Evolutionary conservation across 148 eudicot species (phyloP).

Genomic region (Polygonum aviculare): DNA sequence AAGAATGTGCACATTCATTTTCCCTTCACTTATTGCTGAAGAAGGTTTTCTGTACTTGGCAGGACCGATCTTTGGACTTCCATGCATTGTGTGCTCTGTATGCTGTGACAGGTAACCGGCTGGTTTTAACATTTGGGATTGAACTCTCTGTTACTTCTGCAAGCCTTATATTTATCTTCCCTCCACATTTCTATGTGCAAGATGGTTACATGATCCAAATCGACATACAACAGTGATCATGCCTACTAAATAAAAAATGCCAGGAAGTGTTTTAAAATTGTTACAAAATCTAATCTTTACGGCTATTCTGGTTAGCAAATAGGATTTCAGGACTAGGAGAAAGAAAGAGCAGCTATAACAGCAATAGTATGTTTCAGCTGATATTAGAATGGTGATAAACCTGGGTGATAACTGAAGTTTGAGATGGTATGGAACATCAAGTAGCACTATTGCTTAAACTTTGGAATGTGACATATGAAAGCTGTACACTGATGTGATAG

Average conservation of each 20-base stretch:
- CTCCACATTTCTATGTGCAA: neutral
- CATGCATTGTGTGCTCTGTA: conserved; percentile 80
- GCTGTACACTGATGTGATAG: neutral
- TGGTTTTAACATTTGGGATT: neutral
- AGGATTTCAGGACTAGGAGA: neutral
- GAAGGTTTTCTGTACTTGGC: conserved; percentile 22
- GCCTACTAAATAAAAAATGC: neutral
- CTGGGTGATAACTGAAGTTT: neutral
- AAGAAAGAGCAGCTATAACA: neutral
- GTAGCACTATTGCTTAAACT: neutral
- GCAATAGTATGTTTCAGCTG: neutral
- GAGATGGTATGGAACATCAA: neutral
- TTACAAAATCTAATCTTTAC: no score
- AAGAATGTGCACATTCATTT: neutral
- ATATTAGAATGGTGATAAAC: neutral
- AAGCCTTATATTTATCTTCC: neutral
- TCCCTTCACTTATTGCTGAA: conserved; percentile 12
- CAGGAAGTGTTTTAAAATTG: neutral
- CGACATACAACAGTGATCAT: no score
- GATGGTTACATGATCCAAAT: no score
- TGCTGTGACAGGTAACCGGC: conserved; percentile 74
- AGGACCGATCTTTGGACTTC: conserved; percentile 95
- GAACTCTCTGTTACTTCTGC: neutral
- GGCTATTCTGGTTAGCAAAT: neutral
- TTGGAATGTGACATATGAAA: neutral